phyloP scores from a whole-genome alignment of 2,329 filamentous ascomycete species.

The Aureobasidium sp. region DNA sequence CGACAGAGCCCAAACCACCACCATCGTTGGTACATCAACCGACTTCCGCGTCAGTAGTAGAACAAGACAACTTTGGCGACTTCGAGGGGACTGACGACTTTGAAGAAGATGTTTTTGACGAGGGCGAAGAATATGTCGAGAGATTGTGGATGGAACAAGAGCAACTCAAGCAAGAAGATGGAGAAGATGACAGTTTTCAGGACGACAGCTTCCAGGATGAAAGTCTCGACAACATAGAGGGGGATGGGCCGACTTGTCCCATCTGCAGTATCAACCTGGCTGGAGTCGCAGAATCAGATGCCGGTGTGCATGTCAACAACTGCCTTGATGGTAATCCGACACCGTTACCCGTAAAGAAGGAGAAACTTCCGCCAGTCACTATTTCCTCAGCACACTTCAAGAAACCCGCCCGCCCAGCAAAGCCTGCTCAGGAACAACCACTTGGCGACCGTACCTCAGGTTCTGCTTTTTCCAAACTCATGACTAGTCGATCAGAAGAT shows the following conservation, averaged over 20 bases:
- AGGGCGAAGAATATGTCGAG: constrained; percentile 58
- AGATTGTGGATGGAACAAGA: constrained; percentile 74
- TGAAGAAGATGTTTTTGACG: constrained; percentile 66
- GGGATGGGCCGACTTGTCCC: constrained; percentile 65
- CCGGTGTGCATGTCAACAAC: constrained; percentile 88
- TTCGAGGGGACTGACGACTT: constrained; percentile 61
- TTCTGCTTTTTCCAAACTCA: constrained; percentile 92
- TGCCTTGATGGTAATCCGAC: constrained; percentile 88
- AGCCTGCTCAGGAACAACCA: constrained; percentile 84
- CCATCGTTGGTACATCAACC: constrained; percentile 14
- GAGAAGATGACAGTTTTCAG: constrained; percentile 41
- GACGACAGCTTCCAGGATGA: constrained; percentile 11
- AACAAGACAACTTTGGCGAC: constrained; percentile 55
- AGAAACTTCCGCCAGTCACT: constrained; percentile 26
- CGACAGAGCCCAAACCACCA: constrained; percentile 4
- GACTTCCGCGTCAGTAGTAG: constrained; percentile 24
- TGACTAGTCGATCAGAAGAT: constrained; percentile 93
- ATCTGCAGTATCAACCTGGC: constrained; percentile 76
- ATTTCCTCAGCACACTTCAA: constrained; percentile 64
- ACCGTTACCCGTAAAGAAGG: constrained; percentile 51
- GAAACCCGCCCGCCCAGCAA: constrained; percentile 70
- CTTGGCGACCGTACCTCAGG: constrained; percentile 52
- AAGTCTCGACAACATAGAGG: constrained; percentile 2
- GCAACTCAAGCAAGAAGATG: constrained; percentile 59
- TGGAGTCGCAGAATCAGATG: constrained; percentile 66